Percentiles rank a stretch among this genome's conserved stretches.
These are phyloP conservation scores for Backusella psychrophila DNA, from an alignment of 192 early-diverging fungal species.

Conservation along the genomic window DNA sequence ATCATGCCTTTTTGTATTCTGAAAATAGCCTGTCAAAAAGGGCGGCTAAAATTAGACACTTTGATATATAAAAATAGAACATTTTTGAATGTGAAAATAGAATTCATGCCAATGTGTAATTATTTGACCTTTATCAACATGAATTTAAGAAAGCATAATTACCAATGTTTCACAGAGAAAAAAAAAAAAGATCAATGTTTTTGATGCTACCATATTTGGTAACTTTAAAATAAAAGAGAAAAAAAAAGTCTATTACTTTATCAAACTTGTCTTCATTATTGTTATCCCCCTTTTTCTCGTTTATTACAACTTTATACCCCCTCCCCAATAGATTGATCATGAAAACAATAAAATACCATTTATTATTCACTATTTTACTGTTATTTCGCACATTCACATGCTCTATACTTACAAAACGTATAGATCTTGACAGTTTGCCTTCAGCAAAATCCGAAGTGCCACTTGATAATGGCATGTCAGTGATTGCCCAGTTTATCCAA, in stretches of 20 bases:
- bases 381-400: neutral
- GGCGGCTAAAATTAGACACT: too few species aligned
- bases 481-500: slow-evolving; percentile 17
- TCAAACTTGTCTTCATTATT: neutral
- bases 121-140: too few species aligned
- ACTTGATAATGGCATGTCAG: slow-evolving; percentile 21
- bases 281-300: neutral
- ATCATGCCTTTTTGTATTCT: too few species aligned
- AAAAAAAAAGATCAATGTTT: neutral
- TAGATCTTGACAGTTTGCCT: neutral
- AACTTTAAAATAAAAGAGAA: neutral
- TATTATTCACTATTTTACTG: neutral
- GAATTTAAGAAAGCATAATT: too few species aligned
- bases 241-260: neutral
- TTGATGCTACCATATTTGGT: neutral
- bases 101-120: too few species aligned
- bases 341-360: neutral
- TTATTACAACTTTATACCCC: neutral
- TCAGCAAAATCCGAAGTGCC: slow-evolving; percentile 11
- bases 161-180: neutral
- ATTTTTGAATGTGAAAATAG: too few species aligned
- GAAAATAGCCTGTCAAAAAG: too few species aligned
- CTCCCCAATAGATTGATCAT: neutral
- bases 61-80: too few species aligned
- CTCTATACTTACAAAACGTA: neutral